Percentiles rank a stretch among this genome's conserved stretches.
phyloP scores from a whole-genome alignment of 2,329 filamentous ascomycete genomes.

The Talaromyces sp. region DNA sequence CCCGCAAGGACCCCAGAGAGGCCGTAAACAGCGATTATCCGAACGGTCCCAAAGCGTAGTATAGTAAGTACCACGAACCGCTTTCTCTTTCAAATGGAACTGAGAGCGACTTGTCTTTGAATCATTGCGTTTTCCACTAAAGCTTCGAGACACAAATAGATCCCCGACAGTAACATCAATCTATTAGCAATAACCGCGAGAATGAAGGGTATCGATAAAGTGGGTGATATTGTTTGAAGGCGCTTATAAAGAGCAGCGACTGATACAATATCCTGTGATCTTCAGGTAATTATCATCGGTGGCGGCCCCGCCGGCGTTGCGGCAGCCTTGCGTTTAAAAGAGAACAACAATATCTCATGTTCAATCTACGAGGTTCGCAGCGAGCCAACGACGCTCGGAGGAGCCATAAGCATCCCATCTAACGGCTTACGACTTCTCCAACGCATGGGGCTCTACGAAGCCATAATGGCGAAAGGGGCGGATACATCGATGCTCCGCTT shows the following conservation, averaged over 20 bases:
- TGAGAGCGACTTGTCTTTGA: not conserved
- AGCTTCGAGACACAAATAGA: not conserved
- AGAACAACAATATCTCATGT: slow-evolving; percentile 19
- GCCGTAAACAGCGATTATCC: not conserved
- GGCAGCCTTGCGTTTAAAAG: not conserved
- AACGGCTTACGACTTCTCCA: slow-evolving; percentile 30
- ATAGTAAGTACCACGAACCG: not conserved
- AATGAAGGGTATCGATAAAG: not conserved
- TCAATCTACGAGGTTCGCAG: slow-evolving; percentile 30
- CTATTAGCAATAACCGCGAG: not conserved
- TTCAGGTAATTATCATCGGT: not conserved
- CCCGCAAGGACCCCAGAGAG: not conserved
- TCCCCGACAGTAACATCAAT: not conserved
- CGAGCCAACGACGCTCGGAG: slow-evolving; percentile 30
- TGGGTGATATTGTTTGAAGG: not conserved
- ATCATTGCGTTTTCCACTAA: not conserved
- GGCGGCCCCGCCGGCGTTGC: not conserved
- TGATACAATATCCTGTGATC: not conserved
- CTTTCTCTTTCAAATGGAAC: not conserved
- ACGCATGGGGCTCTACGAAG: slow-evolving; percentile 10
- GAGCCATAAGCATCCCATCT: slow-evolving; percentile 27
- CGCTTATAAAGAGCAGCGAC: not conserved
- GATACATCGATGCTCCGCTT: slow-evolving; percentile 20
- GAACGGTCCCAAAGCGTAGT: not conserved
- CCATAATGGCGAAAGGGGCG: not conserved